Evolutionary conservation across 257 asterid genomes (phyloP), one percentile per base, ranked within the genome.

Genomic region (Salvia miltiorrhiza): DNA sequence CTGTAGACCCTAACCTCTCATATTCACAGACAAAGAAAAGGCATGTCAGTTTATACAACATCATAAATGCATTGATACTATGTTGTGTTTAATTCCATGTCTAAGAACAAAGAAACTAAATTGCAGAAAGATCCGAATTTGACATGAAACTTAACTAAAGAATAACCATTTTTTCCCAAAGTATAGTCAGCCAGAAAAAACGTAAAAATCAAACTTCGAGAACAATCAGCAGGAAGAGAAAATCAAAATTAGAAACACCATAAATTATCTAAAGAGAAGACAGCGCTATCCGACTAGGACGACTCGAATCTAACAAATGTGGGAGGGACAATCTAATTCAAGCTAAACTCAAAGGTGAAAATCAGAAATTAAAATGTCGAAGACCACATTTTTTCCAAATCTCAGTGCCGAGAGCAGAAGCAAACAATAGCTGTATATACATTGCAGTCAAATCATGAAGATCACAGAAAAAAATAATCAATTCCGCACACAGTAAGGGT

Each of bases 401-500:
- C 64, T 47, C 32, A 37, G 44, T 3, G 28, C 69, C 17, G 33
- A 23, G 17, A 71, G 30, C 48, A 56, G 3, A 55, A 57, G 21
- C 13, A 44, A 17, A 33, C 21, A 16, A 59, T 26, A 62, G 23
- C 28, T 40, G 35, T 20, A 58, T 17, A 67, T 13, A 63, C 39
- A 65, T 30, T 55, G 35, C 63, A 23, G 23, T 16, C 35, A 56
- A 43, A 30, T 47, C 23, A 26, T 14, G 40, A 64, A 64, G 57
- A 69, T 3, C 5, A 48, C n/a, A 4, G 23, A 41, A 52, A 19
- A 7, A 76, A 65, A 21, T 5, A 26, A 59, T 45, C 37, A 41
- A 41, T 66, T 19, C 32, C 63, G 13, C 32, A 35, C 66, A 60
- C 55, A 67, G 50, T 4, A 1, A 74, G 74, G 43, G 62, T 13